Conservation (phyloP, 805 yeast genomes). For the Wickerhamiella occidentalis region DNA sequence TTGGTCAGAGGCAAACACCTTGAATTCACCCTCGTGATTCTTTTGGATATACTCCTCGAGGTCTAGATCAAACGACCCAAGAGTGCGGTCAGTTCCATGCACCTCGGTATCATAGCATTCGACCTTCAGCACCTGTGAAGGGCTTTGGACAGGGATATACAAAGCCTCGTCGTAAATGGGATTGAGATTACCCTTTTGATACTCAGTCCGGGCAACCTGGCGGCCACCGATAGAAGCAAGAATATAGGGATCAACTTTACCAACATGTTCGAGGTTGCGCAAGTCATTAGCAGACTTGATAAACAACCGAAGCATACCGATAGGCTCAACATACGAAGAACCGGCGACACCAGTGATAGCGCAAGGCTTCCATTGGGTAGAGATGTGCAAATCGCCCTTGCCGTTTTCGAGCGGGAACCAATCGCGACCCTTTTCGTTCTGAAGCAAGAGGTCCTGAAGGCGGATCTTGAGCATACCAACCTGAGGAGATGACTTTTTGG, state of each 20-base stretch:
- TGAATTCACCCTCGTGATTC: constrained; percentile 47
- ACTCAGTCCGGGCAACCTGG: constrained; percentile 64
- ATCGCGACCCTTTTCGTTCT: constrained; percentile 61
- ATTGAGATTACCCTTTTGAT: constrained; percentile 49
- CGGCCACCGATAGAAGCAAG: constrained; percentile 68
- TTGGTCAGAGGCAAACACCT: constrained; percentile 45
- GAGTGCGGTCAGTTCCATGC: constrained; percentile 66
- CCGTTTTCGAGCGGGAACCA: constrained; percentile 63
- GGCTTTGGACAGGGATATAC: constrained; percentile 70
- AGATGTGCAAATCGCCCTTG: constrained; percentile 57
- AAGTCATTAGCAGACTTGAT: constrained; percentile 61
- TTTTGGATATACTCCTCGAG: constrained; percentile 55
- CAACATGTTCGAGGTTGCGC: constrained; percentile 75
- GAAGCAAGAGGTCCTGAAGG: constrained; percentile 52
- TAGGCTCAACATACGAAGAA: constrained; percentile 83
- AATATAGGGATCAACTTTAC: constrained; percentile 85
- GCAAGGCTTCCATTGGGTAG: constrained; percentile 80
- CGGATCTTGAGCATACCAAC: constrained; percentile 44
- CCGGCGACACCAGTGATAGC: constrained; percentile 53
- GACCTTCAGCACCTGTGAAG: constrained; percentile 67
- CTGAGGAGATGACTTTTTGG: constrained; percentile 43
- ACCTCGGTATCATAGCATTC: constrained; percentile 90
- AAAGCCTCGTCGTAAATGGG: constrained; percentile 81
- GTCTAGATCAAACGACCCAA: constrained; percentile 69
- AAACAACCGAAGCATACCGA: constrained; percentile 72